Evolutionary conservation across 371 early-diverging fungal species (phyloP).

Genomic region (Scutellospora calospora): DNA sequence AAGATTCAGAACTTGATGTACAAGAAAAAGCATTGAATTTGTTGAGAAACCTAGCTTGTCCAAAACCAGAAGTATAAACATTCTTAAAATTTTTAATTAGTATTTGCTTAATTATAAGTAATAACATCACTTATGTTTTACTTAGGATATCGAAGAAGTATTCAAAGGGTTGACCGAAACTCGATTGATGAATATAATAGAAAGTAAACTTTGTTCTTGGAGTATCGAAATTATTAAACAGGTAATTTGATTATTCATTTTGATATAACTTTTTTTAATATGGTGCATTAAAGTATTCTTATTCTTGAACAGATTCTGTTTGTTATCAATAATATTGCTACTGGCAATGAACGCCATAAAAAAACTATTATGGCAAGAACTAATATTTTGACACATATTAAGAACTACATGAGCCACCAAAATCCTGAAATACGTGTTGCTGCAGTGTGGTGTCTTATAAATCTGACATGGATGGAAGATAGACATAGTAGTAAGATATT

Average conservation of each 20-base stretch:
- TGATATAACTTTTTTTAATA: background rate
- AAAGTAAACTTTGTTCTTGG: constrained; percentile 63
- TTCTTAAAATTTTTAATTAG: background rate
- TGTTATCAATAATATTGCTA: constrained; percentile 77
- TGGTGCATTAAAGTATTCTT: background rate
- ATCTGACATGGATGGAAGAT: constrained; percentile 84
- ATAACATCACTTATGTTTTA: background rate
- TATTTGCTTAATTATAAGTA: background rate
- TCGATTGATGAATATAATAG: constrained; percentile 69
- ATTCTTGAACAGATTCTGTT: constrained; percentile 66
- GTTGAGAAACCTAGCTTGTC: constrained; percentile 81
- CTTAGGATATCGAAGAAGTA: constrained; percentile 71
- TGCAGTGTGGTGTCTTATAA: constrained; percentile 83
- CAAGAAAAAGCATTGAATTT: constrained; percentile 86
- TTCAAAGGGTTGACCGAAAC: constrained; percentile 76
- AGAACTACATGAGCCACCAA: constrained; percentile 70
- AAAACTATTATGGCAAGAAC: constrained; percentile 66
- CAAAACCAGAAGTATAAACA: constrained; percentile 59
- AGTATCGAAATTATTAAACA: constrained; percentile 56
- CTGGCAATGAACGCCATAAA: constrained; percentile 75
- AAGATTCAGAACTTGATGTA: constrained; percentile 67
- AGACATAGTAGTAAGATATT: constrained; percentile 52
- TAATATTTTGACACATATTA: constrained; percentile 62
- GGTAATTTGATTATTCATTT: constrained; percentile 45
- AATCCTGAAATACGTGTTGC: constrained; percentile 74